Evolutionary conservation across 768 basidiomycete species (phyloP).

Genomic region (Lactifluus volemus): DNA sequence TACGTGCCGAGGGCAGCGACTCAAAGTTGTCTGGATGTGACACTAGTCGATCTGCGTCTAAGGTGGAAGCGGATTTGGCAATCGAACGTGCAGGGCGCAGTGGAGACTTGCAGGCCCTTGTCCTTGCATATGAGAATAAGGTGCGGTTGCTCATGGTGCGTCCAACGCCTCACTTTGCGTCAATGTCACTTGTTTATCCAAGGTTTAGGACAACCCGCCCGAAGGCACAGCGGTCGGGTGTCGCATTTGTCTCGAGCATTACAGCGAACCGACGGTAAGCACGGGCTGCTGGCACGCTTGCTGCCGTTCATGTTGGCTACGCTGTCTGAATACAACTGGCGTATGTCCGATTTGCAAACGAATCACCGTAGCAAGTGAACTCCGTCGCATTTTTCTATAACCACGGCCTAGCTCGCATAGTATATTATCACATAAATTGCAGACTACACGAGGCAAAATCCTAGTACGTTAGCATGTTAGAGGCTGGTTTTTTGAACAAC

Average conservation of each 20-base stretch:
- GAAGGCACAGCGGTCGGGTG: constrained; percentile 36
- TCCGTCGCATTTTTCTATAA: constrained; percentile 68
- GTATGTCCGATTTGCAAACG: constrained; percentile 84
- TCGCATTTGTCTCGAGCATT: constrained; percentile 74
- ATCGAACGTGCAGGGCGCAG: constrained; percentile 43
- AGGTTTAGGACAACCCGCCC: background rate
- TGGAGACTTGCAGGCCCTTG: constrained; percentile 36
- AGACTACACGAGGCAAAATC: background rate
- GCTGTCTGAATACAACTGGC: constrained; percentile 74
- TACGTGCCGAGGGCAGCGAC: constrained; percentile 29
- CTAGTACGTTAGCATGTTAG: background rate
- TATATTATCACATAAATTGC: background rate
- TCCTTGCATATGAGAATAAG: constrained; percentile 54
- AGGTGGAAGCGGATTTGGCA: constrained; percentile 36
- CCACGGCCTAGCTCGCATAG: background rate
- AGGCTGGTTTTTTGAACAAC: background rate
- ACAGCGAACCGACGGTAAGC: constrained; percentile 68
- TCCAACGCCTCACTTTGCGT: constrained; percentile 28
- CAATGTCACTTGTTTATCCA: constrained; percentile 9
- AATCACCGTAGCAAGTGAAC: constrained; percentile 67
- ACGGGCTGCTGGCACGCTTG: constrained; percentile 87
- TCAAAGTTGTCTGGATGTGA: background rate
- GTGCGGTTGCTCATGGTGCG: constrained; percentile 34
- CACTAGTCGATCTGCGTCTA: constrained; percentile 12
- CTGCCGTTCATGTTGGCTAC: constrained; percentile 75